Evolutionary conservation across 768 basidiomycete species (phyloP).

Genomic region (Hebeloma cylindrosporum): DNA sequence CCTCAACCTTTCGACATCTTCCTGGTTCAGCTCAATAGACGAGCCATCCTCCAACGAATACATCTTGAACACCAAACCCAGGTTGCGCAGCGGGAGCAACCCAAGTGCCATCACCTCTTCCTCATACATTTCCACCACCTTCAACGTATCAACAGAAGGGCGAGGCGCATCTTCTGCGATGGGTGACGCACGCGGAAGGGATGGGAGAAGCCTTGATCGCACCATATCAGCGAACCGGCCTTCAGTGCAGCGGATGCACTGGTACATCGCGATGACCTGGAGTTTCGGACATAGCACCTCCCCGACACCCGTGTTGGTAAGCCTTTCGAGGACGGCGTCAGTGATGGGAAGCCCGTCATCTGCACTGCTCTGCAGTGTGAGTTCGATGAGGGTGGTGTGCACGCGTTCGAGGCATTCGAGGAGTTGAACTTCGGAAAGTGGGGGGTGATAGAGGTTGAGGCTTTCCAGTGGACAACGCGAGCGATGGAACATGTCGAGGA

Average conservation of each 20-base stretch:
- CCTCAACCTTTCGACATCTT: slow-evolving; percentile 14
- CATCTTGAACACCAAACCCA: slow-evolving; percentile 20
- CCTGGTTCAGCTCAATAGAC: slow-evolving; percentile 11
- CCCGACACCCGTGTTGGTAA: slow-evolving; percentile 13
- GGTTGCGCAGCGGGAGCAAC: slow-evolving; percentile 15
- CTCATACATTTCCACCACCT: slow-evolving; percentile 19
- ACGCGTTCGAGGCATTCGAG: slow-evolving; percentile 19
- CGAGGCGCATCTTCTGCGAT: neutral
- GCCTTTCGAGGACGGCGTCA: slow-evolving; percentile 18
- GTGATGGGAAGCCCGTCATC: slow-evolving; percentile 5
- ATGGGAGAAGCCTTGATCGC: slow-evolving; percentile 12
- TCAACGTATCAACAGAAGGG: slow-evolving; percentile 4
- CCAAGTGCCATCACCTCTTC: slow-evolving; percentile 9
- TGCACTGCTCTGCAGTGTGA: slow-evolving; percentile 20
- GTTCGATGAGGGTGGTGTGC: slow-evolving; percentile 21
- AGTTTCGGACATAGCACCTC: slow-evolving; percentile 21
- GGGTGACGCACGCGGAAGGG: neutral
- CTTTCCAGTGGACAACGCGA: slow-evolving; percentile 23
- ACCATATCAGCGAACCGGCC: slow-evolving; percentile 20
- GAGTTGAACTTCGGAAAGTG: slow-evolving; percentile 16
- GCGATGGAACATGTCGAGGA: slow-evolving; percentile 16
- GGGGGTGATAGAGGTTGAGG: slow-evolving; percentile 21
- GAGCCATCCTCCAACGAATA: slow-evolving; percentile 14
- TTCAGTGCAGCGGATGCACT: slow-evolving; percentile 20
- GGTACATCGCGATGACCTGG: slow-evolving; percentile 21